phyloP scores from a whole-genome alignment of 2,329 filamentous ascomycete species.

The Botryotinia convoluta region DNA sequence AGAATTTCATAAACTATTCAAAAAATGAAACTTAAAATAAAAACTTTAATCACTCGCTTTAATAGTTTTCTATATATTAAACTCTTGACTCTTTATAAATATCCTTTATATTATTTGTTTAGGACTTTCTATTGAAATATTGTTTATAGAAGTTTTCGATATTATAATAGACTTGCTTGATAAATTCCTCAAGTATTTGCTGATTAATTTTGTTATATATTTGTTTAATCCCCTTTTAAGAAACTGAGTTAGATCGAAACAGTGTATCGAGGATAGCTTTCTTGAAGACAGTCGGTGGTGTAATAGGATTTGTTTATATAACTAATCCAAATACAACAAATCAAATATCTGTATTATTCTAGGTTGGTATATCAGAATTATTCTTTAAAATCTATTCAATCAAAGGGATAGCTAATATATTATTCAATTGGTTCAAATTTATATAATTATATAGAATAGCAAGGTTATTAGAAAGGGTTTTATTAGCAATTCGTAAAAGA shows the following conservation, averaged over 20 bases:
- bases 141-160: slow-evolving; percentile 28
- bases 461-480: slow-evolving; percentile 28
- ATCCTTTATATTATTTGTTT: slow-evolving; percentile 26
- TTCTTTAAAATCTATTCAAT: slow-evolving; percentile 27
- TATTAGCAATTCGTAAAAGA: slow-evolving; percentile 23
- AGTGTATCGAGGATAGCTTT: slow-evolving; percentile 29
- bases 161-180: slow-evolving; percentile 30
- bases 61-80: slow-evolving; percentile 26
- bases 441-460: slow-evolving; percentile 26
- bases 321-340: slow-evolving; percentile 25
- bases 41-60: too few species aligned
- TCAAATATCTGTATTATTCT: slow-evolving; percentile 28
- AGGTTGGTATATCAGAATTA: slow-evolving; percentile 24
- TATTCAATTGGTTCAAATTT: slow-evolving; percentile 26
- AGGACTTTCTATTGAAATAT: slow-evolving; percentile 31
- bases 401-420: slow-evolving; percentile 25
- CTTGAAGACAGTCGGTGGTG: slow-evolving; percentile 17
- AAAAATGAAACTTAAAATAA: too few species aligned
- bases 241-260: slow-evolving; percentile 26
- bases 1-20: too few species aligned
- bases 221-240: slow-evolving; percentile 31
- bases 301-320: slow-evolving; percentile 22
- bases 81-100: slow-evolving; percentile 30
- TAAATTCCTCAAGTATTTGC: slow-evolving; percentile 32
- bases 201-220: slow-evolving; percentile 32